Percentiles rank a stretch among this genome's conserved stretches.
Evolutionary conservation across 2,329 filamentous ascomycete species (phyloP).

Genomic region (Colletotrichum acutatum): DNA sequence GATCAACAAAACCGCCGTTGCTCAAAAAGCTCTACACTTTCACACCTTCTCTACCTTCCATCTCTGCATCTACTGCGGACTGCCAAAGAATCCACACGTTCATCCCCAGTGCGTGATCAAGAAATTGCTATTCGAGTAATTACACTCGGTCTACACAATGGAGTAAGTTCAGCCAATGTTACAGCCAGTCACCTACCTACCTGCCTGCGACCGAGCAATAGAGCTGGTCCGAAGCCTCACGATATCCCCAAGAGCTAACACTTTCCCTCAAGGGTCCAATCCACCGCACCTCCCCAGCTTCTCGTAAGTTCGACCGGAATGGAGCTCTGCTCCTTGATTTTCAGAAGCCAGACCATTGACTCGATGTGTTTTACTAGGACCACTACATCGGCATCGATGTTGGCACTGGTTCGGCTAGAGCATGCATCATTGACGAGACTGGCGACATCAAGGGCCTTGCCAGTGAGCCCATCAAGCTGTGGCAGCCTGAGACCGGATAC

Average conservation of each 20-base stretch:
- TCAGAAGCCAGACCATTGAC: conserved; percentile 11
- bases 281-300: conserved; percentile 21
- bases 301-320: conserved; percentile 22
- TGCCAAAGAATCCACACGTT: background rate
- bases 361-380: conserved; percentile 50
- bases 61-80: background rate
- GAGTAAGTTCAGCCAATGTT: conserved; percentile 19
- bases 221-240: background rate
- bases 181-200: background rate
- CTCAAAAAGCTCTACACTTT: background rate
- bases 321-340: background rate
- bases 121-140: conserved; percentile 2
- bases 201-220: background rate
- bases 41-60: background rate
- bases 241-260: background rate
- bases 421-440: conserved; percentile 92
- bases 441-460: conserved; percentile 87
- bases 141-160: background rate
- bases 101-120: background rate
- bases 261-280: conserved; percentile 8
- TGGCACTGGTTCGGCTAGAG: conserved; percentile 92
- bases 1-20: background rate
- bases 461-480: conserved; percentile 81
- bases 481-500: conserved; percentile 80
- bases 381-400: conserved; percentile 91